Evolutionary conservation across 768 basidiomycete species (phyloP).

Genomic region (Crucibulum laeve): DNA sequence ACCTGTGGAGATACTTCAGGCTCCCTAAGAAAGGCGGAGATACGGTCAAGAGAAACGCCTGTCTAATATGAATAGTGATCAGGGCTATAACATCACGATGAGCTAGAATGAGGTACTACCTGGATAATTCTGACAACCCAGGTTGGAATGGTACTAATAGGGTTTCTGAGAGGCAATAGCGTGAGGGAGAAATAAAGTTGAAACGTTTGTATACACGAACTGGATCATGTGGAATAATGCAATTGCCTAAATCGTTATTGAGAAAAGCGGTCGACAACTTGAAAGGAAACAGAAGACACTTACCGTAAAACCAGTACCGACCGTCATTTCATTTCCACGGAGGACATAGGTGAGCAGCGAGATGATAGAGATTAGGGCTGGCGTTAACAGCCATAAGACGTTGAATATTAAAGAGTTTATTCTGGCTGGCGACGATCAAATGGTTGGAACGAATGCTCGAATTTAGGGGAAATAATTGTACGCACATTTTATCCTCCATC

Average conservation of each 20-base stretch:
- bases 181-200: not conserved
- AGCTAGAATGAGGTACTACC: conserved; percentile 19
- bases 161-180: conserved; percentile 34
- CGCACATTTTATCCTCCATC: conserved; percentile 71
- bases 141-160: conserved; percentile 75
- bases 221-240: conserved; percentile 84
- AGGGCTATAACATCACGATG: not conserved
- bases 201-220: conserved; percentile 23
- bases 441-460: no score
- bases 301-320: conserved; percentile 84
- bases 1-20: conserved; percentile 67
- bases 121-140: conserved; percentile 79
- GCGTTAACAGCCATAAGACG: conserved; percentile 69
- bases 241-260: conserved; percentile 56
- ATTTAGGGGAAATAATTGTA: no score
- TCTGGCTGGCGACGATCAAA: no score
- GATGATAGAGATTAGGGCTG: conserved; percentile 75
- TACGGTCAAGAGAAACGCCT: conserved; percentile 61
- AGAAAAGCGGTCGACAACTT: not conserved
- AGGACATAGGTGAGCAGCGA: conserved; percentile 74
- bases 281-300: conserved; percentile 14
- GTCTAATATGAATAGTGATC: conserved; percentile 28
- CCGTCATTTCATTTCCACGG: conserved; percentile 69
- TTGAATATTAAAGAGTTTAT: conserved; percentile 72
- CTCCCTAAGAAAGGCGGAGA: conserved; percentile 63